phyloP scores from a whole-genome alignment of 805 yeast species.

The Wilhelminamyces savonicus region DNA sequence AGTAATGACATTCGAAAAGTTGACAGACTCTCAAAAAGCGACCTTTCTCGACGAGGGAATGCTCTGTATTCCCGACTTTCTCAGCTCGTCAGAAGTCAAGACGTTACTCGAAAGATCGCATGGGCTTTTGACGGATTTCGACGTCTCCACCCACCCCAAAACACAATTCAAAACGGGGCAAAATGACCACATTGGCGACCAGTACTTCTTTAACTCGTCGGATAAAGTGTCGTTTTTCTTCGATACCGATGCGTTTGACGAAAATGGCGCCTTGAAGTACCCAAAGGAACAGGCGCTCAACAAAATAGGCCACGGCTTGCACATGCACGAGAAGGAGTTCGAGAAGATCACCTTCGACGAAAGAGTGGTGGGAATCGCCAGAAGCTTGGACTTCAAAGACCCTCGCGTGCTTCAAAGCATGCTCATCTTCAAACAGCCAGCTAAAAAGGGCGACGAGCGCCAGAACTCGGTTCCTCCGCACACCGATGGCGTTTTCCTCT shows the following conservation, averaged over 20 bases:
- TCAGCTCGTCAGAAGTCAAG: slow-evolving; percentile 35
- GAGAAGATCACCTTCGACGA: slow-evolving; percentile 43
- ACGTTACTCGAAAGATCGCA: slow-evolving; percentile 38
- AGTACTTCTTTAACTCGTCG: slow-evolving; percentile 61
- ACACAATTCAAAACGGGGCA: slow-evolving; percentile 63
- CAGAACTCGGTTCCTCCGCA: slow-evolving; percentile 68
- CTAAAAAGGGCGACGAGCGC: slow-evolving; percentile 10
- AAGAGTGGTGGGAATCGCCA: slow-evolving; percentile 46
- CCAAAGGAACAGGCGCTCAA: slow-evolving; percentile 57
- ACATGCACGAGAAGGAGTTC: slow-evolving; percentile 48
- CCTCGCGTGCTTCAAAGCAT: slow-evolving; percentile 74
- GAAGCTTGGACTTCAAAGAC: slow-evolving; percentile 47
- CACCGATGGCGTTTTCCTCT: slow-evolving; percentile 69
- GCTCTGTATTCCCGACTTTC: slow-evolving; percentile 51
- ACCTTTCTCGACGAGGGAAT: slow-evolving; percentile 53
- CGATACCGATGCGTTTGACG: slow-evolving; percentile 63
- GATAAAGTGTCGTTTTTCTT: slow-evolving; percentile 66
- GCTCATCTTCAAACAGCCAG: slow-evolving; percentile 74
- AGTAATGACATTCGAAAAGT: slow-evolving; percentile 7
- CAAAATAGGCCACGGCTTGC: slow-evolving; percentile 77
- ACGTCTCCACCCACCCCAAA: slow-evolving; percentile 53
- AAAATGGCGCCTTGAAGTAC: slow-evolving; percentile 42
- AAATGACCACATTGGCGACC: slow-evolving; percentile 63
- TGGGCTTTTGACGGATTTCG: slow-evolving; percentile 41
- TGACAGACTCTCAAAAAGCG: slow-evolving; percentile 45